Conservation (phyloP, 345 rosid genomes). For the Citrus trifoliata region DNA sequence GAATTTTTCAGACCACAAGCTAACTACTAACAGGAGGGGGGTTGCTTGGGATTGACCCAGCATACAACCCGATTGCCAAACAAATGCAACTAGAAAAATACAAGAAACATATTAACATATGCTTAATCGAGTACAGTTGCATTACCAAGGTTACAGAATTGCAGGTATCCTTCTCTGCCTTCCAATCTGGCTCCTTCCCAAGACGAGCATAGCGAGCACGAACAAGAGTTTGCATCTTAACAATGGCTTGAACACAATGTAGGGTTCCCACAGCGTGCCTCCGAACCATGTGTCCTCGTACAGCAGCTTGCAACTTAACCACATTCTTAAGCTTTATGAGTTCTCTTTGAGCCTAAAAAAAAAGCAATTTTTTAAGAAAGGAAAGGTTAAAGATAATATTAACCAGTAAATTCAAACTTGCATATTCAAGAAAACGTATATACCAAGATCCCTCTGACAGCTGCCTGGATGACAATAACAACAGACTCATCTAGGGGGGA, state of each 20-base stretch:
- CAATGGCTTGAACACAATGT: slow-evolving; percentile 83
- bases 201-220: slow-evolving; percentile 63
- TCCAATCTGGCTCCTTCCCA: slow-evolving; percentile 20
- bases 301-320: slow-evolving; percentile 86
- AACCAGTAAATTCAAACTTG: not conserved
- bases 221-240: slow-evolving; percentile 85
- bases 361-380: slow-evolving; percentile 3
- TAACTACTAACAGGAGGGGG: no score
- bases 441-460: slow-evolving; percentile 61
- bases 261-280: slow-evolving; percentile 83
- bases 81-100: not conserved
- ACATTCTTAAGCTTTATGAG: slow-evolving; percentile 64
- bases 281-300: slow-evolving; percentile 89
- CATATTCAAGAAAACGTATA: not conserved
- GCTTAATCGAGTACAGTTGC: slow-evolving; percentile 9
- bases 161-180: slow-evolving; percentile 24
- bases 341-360: slow-evolving; percentile 58
- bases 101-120: not conserved
- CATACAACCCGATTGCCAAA: not conserved
- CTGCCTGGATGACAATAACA: slow-evolving; percentile 52
- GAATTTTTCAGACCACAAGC: no score
- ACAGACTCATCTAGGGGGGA: slow-evolving; percentile 39
- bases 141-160: slow-evolving; percentile 39
- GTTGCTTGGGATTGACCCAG: not conserved
- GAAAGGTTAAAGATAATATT: not conserved